These are phyloP conservation scores for Xylaria curta DNA, from an alignment of 495 filamentous ascomycete genomes.

Conservation along the genomic window DNA sequence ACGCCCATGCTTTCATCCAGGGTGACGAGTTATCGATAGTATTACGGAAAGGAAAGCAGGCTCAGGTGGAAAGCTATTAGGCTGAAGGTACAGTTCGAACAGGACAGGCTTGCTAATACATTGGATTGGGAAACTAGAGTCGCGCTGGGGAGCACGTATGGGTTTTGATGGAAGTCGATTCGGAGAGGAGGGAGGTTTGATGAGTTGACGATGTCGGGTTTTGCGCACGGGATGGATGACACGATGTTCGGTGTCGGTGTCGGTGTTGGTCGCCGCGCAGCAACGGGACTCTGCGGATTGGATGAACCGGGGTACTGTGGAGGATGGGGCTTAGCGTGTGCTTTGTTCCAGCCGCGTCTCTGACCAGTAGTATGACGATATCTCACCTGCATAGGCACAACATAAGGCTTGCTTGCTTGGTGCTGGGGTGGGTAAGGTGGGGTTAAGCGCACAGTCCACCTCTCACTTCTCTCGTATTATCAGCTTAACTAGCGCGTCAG, in stretches of 20 bases:
- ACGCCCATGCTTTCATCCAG: constrained; percentile 73
- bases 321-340: background rate
- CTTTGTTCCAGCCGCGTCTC: background rate
- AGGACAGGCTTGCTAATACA: background rate
- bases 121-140: background rate
- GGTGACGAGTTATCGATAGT: constrained; percentile 23
- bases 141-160: background rate
- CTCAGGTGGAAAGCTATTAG: background rate
- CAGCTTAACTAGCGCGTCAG: too few relatives aligned
- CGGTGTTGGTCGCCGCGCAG: constrained; percentile 1
- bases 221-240: background rate
- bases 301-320: background rate
- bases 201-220: background rate
- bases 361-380: background rate
- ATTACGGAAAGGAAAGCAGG: background rate
- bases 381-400: background rate
- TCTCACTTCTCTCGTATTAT: background rate
- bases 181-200: background rate
- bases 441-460: background rate
- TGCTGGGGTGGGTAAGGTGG: background rate
- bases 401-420: background rate
- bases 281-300: background rate
- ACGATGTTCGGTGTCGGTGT: constrained; percentile 8
- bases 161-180: background rate
- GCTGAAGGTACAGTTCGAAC: background rate